Percentiles rank a stretch among this genome's conserved stretches.
Evolutionary conservation across 2,329 filamentous ascomycete species (phyloP).

Genomic region (Trichophaea hybrida): DNA sequence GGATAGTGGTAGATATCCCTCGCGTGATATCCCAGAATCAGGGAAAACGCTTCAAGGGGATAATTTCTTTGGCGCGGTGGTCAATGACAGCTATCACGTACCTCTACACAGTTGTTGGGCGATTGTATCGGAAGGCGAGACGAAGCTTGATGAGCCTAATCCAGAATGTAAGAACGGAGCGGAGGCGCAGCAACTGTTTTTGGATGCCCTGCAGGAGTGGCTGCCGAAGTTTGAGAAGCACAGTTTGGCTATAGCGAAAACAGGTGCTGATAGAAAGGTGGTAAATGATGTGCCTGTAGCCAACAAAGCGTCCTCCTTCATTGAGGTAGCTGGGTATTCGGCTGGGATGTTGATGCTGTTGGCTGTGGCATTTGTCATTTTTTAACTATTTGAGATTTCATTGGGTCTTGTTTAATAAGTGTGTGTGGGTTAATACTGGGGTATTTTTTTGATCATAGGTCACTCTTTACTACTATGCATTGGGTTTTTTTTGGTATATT

Average conservation of each 20-base stretch:
- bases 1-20: constrained; percentile 25
- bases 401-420: too few species aligned
- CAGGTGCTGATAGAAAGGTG: too few species aligned
- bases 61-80: constrained; percentile 19
- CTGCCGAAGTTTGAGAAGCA: constrained; percentile 15
- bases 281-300: too few species aligned
- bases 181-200: constrained; percentile 12
- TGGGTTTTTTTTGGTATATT: too few species aligned
- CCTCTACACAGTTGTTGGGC: constrained; percentile 13
- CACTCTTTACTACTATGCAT: too few species aligned
- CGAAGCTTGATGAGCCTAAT: neutral
- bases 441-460: too few species aligned
- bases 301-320: too few species aligned
- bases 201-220: constrained; percentile 11
- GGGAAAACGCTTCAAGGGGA: constrained; percentile 8
- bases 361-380: too few species aligned
- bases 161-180: neutral
- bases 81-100: constrained; percentile 22
- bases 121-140: neutral
- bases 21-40: constrained; percentile 17
- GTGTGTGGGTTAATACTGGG: too few species aligned
- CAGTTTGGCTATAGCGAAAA: neutral
- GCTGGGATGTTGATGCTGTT: too few species aligned
- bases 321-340: too few species aligned
- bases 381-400: too few species aligned